Evolutionary conservation across 169 alveolate species (phyloP), one percentile per base, ranked within the genome.

Genomic region (Eimeria necatrix): DNA sequence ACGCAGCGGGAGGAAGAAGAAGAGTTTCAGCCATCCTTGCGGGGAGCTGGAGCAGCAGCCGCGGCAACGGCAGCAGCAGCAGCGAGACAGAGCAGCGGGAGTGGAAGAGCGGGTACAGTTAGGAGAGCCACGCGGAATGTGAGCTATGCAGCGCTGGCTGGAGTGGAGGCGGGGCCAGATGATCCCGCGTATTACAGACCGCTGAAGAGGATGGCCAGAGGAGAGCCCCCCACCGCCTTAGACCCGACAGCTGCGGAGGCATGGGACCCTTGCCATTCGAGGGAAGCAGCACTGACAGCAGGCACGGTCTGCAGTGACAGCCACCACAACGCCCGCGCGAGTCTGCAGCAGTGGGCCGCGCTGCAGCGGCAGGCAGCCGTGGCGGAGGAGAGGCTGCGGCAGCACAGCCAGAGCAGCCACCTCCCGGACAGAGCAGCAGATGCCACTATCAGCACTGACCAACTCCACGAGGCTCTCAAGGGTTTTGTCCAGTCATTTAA

Each of bases 321-420:
- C 60, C 64, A 78, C 41, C 18, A 26, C 87, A n/a, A 16, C 87
- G 18, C 20, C 16, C 26, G 68, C 8, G 46, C 46, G n/a, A 78
- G 48, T 51, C 41, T 78, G 64, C 87, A 78, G 26, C 87, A 78
- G 32, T 78, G 87, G 87, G 87, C 60, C 32, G 87, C 87, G 8
- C 61, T 78, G 60, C 87, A 78, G 87, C 87, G 87, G 46, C 87
- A 78, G 87, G 87, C 68, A 46, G 87, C 87, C 18, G 87, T 26
- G 32, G 87, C 64, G 12, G 87, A 46, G 22, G 87, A 78, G 87
- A 8, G 61, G 64, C 64, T 46, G 68, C 87, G 41, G 10, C 53
- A 18, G 64, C 32, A 61, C 68, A 78, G 60, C 87, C 87, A 78
- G 32, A 61, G 87, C 48, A 41, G 68, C 68, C 60, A 46, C 52